A percentile compares a stretch with the other conserved stretches of the same genome.
phyloP scores from a whole-genome alignment of 2,329 filamentous ascomycete genomes.

The Fusarium pseudocircinatum region DNA sequence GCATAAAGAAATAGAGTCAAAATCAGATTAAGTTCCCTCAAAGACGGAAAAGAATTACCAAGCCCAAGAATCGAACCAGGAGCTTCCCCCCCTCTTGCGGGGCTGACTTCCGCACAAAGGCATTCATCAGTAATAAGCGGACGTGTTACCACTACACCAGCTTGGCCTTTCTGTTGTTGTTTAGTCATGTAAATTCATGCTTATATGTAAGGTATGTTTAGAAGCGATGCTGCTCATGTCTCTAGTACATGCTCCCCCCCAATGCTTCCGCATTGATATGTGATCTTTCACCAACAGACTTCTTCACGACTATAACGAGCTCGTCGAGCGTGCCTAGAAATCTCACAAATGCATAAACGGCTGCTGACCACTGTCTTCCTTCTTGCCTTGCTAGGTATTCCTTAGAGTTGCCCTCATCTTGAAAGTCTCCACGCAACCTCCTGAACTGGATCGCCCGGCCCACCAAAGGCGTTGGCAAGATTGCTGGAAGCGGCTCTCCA shows the following conservation, averaged over 20 bases:
- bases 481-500: slow-evolving; percentile 9
- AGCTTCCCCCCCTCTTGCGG: not conserved
- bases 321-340: slow-evolving; percentile 13
- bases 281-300: slow-evolving; percentile 14
- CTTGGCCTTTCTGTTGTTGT: not conserved
- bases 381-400: not conserved
- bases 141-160: not conserved
- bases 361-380: slow-evolving; percentile 14
- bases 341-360: slow-evolving; percentile 16
- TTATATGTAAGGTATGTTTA: too few species aligned
- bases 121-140: not conserved
- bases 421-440: slow-evolving; percentile 9
- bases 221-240: too few species aligned
- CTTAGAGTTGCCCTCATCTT: slow-evolving; percentile 5
- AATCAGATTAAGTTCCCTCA: not conserved
- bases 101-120: not conserved
- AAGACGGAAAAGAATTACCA: not conserved
- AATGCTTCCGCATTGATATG: slow-evolving; percentile 12
- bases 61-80: not conserved
- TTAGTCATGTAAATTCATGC: not conserved
- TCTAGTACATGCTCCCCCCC: not conserved
- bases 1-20: not conserved
- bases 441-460: slow-evolving; percentile 12
- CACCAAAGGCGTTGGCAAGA: slow-evolving; percentile 10
- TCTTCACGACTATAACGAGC: slow-evolving; percentile 12